A percentile compares a stretch with the other conserved stretches of the same genome.
Conservation (phyloP, 768 basidiomycete species). For the Naganishia vaughanmartiniae region DNA sequence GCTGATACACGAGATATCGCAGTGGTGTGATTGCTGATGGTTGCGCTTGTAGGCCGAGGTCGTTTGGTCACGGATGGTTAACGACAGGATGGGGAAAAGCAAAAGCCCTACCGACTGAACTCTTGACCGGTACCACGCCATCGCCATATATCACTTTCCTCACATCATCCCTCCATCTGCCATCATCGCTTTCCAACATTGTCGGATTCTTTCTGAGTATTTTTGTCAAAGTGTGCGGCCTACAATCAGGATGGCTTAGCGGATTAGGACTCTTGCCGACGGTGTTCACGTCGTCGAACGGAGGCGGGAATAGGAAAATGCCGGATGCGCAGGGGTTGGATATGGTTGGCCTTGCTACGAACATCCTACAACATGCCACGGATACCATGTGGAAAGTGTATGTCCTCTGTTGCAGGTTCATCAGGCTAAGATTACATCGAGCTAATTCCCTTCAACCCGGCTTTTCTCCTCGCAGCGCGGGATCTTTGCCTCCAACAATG, state of each 20-base stretch:
- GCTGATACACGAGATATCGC: background rate
- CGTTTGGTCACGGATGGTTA: constrained; percentile 47
- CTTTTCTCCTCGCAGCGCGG: constrained; percentile 25
- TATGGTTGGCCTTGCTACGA: constrained; percentile 30
- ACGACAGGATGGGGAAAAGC: constrained; percentile 33
- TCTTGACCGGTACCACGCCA: background rate
- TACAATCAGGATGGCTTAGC: constrained; percentile 17
- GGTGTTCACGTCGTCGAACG: background rate
- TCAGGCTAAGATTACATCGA: background rate
- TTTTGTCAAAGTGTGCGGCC: constrained; percentile 14
- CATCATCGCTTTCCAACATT: constrained; percentile 18
- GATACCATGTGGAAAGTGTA: constrained; percentile 30
- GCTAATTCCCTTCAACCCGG: background rate
- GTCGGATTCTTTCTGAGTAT: constrained; percentile 18
- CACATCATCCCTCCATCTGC: constrained; percentile 7
- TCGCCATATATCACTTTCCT: constrained; percentile 1
- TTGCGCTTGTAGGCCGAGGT: constrained; percentile 37
- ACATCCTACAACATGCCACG: constrained; percentile 23
- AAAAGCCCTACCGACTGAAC: constrained; percentile 21
- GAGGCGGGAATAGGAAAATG: background rate
- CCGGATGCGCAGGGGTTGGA: constrained; percentile 9
- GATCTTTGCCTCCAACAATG: constrained; percentile 46
- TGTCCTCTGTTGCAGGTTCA: background rate
- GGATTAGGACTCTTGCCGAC: constrained; percentile 6
- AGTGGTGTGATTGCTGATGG: background rate